phyloP scores from a whole-genome alignment of 2,329 filamentous ascomycete genomes.

The Apiospora kogelbergensis region DNA sequence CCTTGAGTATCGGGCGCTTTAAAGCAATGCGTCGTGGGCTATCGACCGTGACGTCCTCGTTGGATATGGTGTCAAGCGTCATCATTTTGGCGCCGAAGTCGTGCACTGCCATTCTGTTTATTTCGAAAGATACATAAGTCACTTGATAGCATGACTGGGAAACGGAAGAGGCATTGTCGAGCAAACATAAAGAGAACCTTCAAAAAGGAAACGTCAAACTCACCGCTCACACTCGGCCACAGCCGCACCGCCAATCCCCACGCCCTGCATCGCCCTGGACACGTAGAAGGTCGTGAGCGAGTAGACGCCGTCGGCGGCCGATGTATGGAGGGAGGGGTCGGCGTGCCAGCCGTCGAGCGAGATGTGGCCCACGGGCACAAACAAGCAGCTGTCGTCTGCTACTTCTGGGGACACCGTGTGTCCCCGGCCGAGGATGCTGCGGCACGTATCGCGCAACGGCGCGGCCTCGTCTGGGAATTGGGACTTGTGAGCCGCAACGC shows the following conservation, averaged over 20 bases:
- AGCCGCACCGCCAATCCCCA: constrained; percentile 23
- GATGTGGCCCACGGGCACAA: constrained; percentile 33
- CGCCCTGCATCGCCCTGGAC: constrained; percentile 22
- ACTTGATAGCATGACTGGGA: not conserved
- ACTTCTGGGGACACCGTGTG: constrained; percentile 15
- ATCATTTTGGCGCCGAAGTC: constrained; percentile 24
- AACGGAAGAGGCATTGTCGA: not conserved
- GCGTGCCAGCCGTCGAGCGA: constrained; percentile 24
- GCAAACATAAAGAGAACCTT: no score
- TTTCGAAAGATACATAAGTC: not conserved
- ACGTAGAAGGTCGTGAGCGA: constrained; percentile 27
- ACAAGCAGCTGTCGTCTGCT: constrained; percentile 13
- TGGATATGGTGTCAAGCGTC: constrained; percentile 23
- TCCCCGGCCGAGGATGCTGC: constrained; percentile 16
- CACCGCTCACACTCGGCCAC: constrained; percentile 22
- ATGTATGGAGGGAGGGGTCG: constrained; percentile 17
- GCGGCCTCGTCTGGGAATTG: constrained; percentile 19
- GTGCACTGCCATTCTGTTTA: constrained; percentile 21
- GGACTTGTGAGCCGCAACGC: constrained; percentile 22
- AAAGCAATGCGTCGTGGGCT: constrained; percentile 23
- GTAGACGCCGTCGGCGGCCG: constrained; percentile 20
- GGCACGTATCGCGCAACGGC: constrained; percentile 19
- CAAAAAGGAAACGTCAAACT: not conserved
- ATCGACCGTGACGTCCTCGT: constrained; percentile 18
- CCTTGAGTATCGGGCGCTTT: constrained; percentile 17